Percentiles rank a stretch among this genome's conserved stretches.
These are phyloP conservation scores for Akanthomyces dipterigenus DNA, from an alignment of 2,329 filamentous ascomycete species.

Conservation along the genomic window DNA sequence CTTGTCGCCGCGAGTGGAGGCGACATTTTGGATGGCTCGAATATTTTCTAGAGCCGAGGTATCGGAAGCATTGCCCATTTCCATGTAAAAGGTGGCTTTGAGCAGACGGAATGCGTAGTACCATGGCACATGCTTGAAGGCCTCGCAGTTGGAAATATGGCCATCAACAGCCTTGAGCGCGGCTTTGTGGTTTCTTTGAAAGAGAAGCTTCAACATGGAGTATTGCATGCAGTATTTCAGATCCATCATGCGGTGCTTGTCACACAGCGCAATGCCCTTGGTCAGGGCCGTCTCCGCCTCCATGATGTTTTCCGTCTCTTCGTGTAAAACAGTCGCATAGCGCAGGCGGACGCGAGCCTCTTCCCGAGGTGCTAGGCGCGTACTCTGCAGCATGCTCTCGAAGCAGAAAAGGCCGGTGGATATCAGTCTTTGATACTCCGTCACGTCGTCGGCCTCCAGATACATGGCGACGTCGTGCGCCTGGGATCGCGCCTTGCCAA, in stretches of 20 bases:
- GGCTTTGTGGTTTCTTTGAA: conserved; percentile 63
- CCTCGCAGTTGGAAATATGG: conserved; percentile 61
- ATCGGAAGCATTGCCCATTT: conserved; percentile 54
- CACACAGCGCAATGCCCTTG: conserved; percentile 64
- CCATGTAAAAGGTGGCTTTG: conserved; percentile 61
- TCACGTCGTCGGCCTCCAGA: conserved; percentile 37
- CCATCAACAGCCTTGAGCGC: conserved; percentile 66
- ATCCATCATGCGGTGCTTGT: conserved; percentile 50
- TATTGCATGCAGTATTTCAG: conserved; percentile 75
- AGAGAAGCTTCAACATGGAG: conserved; percentile 62
- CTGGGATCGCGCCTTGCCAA: conserved; percentile 55
- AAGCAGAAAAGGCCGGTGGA: conserved; percentile 67
- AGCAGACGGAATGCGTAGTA: conserved; percentile 71
- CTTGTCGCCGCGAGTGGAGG: conserved; percentile 53
- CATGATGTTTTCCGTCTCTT: conserved; percentile 70
- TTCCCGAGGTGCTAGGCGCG: conserved; percentile 53
- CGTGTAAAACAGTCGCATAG: conserved; percentile 64
- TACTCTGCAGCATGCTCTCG: conserved; percentile 59
- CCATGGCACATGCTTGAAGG: conserved; percentile 64
- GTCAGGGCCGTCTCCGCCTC: conserved; percentile 66
- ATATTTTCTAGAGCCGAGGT: conserved; percentile 61
- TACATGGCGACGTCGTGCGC: conserved; percentile 39
- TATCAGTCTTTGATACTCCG: conserved; percentile 66
- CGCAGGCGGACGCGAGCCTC: conserved; percentile 64
- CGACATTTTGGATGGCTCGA: conserved; percentile 53